Base-by-base conservation (phyloP, 2,329 filamentous ascomycete species). In the Zymoseptoria brevis region DNA sequence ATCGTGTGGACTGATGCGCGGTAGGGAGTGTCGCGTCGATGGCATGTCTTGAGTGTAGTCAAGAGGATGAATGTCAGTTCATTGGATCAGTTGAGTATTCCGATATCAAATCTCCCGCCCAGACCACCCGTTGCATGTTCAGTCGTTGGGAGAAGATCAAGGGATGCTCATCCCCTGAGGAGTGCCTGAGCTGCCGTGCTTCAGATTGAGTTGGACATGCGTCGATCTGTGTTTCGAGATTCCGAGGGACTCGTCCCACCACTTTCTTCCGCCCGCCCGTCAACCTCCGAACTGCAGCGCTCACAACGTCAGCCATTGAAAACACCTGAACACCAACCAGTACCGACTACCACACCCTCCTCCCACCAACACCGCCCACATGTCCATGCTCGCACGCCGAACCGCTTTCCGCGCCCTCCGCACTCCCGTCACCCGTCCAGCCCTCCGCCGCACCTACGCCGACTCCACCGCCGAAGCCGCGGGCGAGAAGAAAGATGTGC, bases 311-410 rank as follows among this genome's bases (percentile, higher is more conserved):
- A n/a, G 19, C 45, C 59, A 58, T 55, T 55, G 53, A 56, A 9
- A 56, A 53, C 54, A 24, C 22, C 22, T 24, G 22, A 24, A 24
- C 22, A 24, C 22, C 22, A 24, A 24, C 22, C 22, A 24, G 22
- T 24, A 59, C 30, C 54, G 56, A 50, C 54, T 48, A 19, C 48
- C 22, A 51, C 35, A 29, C 35, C n/a, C 35, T n/a, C 30, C 52
- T 50, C 48, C 52, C 19, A 55, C 57, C 55, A 50, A 53, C 30
- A 58, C 51, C 35, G 58, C 21, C 71, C 72, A 61, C 60, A 80
- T 80, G 77, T 77, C 76, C 60, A 75, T 77, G 63, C 74, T 79
- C 66, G 69, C 74, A 62, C 72, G 75, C 66, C 74, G 77, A 68
- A 68, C 74, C 60, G 77, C 76, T 66, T 75, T 79, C 70, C 74